Base-by-base conservation (phyloP, 2,329 filamentous ascomycete genomes). In the Huntiella bhutanensis region DNA sequence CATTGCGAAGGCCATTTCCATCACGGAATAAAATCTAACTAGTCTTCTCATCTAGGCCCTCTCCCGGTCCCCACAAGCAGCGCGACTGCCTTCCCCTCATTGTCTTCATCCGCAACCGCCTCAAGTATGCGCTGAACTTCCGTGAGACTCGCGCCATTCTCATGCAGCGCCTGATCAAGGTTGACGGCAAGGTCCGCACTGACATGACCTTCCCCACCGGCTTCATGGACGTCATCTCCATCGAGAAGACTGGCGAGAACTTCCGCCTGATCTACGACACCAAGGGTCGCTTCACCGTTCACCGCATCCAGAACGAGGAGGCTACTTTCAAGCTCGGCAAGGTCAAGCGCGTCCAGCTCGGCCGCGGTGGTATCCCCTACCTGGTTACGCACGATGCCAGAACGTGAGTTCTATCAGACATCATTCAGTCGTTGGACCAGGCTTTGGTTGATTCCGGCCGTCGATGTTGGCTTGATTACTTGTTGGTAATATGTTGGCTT, bases 351-450 rank as follows among this genome's bases (percentile, higher is more conserved):
- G 91, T 98, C 54, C 91, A 98, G 77, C 79, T 98, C 62, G 91
- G 91, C 76, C 88, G 86, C 71, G 92, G 91, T 72, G 91, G 87
- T 75, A 93, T 98, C 80, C 91, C 91, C 92, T 98, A 94, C 87
- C 95, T 96, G 86, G 91, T 98, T 84, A 98, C 91, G 87, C 91
- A 98, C 84, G 91, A 98, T 91, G 91, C 91, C 73, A 82, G 91
- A 86, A 98, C 91, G 88, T 98, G 76, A 94, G 88, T 96, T 82
- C 77, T 81, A 71, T 77, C 72, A 76, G 71, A 82, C 82, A 85
- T 95, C 87, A 91, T 87, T 95, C 88, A 95, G 88, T 80, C 88
- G 88, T 95, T 95, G 88, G 85, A 88, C 84, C 85, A 92, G 91
- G 83, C 75, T 94, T 91, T 93, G 86, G 86, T 73, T 64, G 70